Evolutionary conservation across 1,284 basidiomycete species (phyloP).

Genomic region (Cryptococcus jaspeensis): DNA sequence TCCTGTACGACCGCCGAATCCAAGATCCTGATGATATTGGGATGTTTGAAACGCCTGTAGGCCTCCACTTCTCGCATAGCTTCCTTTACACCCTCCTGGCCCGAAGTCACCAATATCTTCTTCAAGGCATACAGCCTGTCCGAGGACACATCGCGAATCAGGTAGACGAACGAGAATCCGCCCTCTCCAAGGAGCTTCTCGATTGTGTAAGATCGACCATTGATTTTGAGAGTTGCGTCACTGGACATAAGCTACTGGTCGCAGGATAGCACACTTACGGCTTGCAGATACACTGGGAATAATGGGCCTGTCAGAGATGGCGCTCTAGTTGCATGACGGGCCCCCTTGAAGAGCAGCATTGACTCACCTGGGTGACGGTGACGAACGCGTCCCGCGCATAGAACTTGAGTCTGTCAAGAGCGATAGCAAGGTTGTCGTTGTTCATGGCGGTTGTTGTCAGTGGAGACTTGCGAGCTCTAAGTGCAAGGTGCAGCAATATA

Average conservation of each 20-base stretch:
- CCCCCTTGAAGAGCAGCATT: not conserved
- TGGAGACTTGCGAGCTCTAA: too few relatives aligned
- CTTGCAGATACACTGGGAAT: constrained; percentile 48
- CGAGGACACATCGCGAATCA: constrained; percentile 66
- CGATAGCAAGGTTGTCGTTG: constrained; percentile 39
- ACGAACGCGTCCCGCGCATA: constrained; percentile 37
- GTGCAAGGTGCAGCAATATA: too few relatives aligned
- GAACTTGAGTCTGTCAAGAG: constrained; percentile 44
- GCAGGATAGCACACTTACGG: constrained; percentile 34
- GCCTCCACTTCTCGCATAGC: constrained; percentile 90
- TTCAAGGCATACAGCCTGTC: constrained; percentile 88
- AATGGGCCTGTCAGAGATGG: not conserved
- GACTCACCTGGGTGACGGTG: constrained; percentile 40
- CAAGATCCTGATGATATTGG: constrained; percentile 51
- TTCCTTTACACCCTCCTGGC: constrained; percentile 51
- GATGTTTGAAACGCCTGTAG: constrained; percentile 83
- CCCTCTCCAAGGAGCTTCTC: constrained; percentile 89
- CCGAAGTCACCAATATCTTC: constrained; percentile 86
- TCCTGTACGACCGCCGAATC: constrained; percentile 95
- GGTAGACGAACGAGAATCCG: constrained; percentile 91
- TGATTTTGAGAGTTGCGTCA: constrained; percentile 75
- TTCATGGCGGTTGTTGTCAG: constrained; percentile 8
- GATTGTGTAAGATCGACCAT: constrained; percentile 87
- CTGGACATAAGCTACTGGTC: constrained; percentile 15
- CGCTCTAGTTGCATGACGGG: not conserved